These are phyloP conservation scores for Pichia deserticola DNA, from an alignment of 805 yeast genomes.

Conservation along the genomic window DNA sequence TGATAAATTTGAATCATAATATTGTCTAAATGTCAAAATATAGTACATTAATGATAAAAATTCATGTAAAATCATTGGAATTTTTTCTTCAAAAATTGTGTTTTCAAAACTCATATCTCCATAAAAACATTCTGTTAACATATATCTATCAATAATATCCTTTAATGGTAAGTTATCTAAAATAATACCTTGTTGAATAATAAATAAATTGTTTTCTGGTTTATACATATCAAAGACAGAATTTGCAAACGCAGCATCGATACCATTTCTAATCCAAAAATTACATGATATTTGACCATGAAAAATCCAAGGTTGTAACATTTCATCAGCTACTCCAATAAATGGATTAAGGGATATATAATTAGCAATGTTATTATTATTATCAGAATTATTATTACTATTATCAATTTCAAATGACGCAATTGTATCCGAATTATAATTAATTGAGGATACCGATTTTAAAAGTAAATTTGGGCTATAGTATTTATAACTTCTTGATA, in stretches of 20 bases:
- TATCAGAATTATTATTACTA: conserved; percentile 4
- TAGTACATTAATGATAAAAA: conserved; percentile 38
- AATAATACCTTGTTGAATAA: conserved; percentile 38
- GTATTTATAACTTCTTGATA: conserved; percentile 31
- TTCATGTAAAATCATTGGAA: conserved; percentile 36
- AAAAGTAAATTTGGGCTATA: conserved; percentile 14
- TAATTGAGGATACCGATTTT: conserved; percentile 10
- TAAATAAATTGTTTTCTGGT: conserved; percentile 35
- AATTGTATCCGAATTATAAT: conserved; percentile 1
- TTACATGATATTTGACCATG: conserved; percentile 56
- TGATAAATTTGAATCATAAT: conserved; percentile 19
- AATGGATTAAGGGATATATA: background rate
- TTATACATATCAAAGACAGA: conserved; percentile 18
- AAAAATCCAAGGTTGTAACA: conserved; percentile 53
- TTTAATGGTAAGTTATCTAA: conserved; percentile 29
- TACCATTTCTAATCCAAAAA: conserved; percentile 72
- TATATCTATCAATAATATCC: conserved; percentile 50
- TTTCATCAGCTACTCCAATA: conserved; percentile 44
- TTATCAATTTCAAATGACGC: conserved; percentile 8
- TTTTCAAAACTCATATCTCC: conserved; percentile 18
- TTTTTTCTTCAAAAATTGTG: conserved; percentile 43
- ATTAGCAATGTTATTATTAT: no score
- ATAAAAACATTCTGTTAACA: conserved; percentile 28
- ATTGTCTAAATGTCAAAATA: conserved; percentile 29
- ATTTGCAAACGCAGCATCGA: conserved; percentile 23